Evolutionary conservation across 1,284 basidiomycete species (phyloP).

Genomic region (Xerocomus nothofagi): DNA sequence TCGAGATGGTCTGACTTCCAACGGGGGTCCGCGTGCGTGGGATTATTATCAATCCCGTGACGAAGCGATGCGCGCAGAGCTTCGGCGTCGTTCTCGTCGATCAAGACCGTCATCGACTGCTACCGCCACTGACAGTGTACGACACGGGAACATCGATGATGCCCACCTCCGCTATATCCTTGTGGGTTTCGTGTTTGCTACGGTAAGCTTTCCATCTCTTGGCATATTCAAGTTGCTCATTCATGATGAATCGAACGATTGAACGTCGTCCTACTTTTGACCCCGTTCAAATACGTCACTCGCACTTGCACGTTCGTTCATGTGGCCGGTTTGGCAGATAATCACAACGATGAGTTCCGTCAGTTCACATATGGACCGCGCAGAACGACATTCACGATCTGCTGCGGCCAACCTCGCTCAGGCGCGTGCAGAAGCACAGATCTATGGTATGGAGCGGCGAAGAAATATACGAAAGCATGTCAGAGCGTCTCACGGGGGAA

Average conservation of each 20-base stretch:
- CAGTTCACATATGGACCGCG: slow-evolving; percentile 22
- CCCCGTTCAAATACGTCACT: background rate
- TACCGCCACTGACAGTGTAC: background rate
- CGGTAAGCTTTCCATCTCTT: slow-evolving; percentile 12
- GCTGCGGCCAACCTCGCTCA: slow-evolving; percentile 45
- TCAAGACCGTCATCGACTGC: slow-evolving; percentile 8
- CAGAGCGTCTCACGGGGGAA: slow-evolving; percentile 17
- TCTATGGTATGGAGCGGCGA: slow-evolving; percentile 42
- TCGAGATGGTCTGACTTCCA: background rate
- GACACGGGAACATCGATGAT: background rate
- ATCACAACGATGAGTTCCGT: slow-evolving; percentile 3
- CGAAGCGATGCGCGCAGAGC: slow-evolving; percentile 38
- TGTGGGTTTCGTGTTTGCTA: slow-evolving; percentile 13
- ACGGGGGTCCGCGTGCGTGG: background rate
- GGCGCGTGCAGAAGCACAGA: slow-evolving; percentile 43
- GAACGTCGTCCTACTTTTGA: background rate
- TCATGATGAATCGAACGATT: background rate
- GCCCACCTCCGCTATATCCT: slow-evolving; percentile 17
- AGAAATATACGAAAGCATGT: slow-evolving; percentile 41
- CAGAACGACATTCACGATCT: slow-evolving; percentile 30
- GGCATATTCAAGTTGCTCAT: background rate
- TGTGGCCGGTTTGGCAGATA: slow-evolving; percentile 8
- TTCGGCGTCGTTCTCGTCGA: slow-evolving; percentile 37
- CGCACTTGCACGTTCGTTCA: background rate
- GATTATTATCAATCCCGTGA: slow-evolving; percentile 24